Evolutionary conservation across 176 grass and related monocot species (phyloP).

Genomic region (Dendrocalamus sinicus): DNA sequence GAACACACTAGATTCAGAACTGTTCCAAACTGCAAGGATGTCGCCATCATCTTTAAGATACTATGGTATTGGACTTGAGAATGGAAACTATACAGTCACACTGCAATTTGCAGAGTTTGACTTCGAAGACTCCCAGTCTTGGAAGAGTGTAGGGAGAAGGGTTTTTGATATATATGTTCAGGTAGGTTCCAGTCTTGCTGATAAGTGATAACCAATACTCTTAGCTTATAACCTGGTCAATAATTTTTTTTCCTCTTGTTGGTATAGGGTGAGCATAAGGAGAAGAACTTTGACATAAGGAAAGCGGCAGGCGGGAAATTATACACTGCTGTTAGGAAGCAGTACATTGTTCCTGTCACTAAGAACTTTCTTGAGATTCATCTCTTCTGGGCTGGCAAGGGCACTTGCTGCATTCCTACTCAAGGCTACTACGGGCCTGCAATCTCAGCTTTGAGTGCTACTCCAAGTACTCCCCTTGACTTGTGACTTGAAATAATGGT

Average conservation of each 20-base stretch:
- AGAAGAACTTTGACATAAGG: conserved; percentile 82
- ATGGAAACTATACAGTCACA: conserved; percentile 86
- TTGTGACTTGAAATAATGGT: neutral
- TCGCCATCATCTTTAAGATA: conserved; percentile 86
- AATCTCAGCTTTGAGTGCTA: conserved; percentile 82
- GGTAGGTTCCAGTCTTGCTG: conserved; percentile 42
- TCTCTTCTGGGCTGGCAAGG: conserved; percentile 98
- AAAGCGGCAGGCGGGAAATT: conserved; percentile 66
- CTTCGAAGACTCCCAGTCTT: conserved; percentile 46
- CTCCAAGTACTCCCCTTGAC: conserved; percentile 55
- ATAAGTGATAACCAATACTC: conserved; percentile 2
- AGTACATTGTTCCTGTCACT: conserved; percentile 61
- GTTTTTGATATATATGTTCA: conserved; percentile 95
- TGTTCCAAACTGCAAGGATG: conserved; percentile 80
- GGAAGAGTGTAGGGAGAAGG: conserved; percentile 68
- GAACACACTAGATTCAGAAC: conserved; percentile 67
- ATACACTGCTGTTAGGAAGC: conserved; percentile 61
- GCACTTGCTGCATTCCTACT: conserved; percentile 78
- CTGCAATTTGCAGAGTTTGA: conserved; percentile 80
- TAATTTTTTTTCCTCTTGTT: neutral
- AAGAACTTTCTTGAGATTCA: conserved; percentile 93
- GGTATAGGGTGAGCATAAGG: conserved; percentile 60
- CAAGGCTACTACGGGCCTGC: conserved; percentile 83
- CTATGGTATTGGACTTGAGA: conserved; percentile 85
- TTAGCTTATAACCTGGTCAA: neutral